Evolutionary conservation across 768 basidiomycete genomes (phyloP), one percentile per base, ranked within the genome.

Genomic region (Agaricus subrufescens): DNA sequence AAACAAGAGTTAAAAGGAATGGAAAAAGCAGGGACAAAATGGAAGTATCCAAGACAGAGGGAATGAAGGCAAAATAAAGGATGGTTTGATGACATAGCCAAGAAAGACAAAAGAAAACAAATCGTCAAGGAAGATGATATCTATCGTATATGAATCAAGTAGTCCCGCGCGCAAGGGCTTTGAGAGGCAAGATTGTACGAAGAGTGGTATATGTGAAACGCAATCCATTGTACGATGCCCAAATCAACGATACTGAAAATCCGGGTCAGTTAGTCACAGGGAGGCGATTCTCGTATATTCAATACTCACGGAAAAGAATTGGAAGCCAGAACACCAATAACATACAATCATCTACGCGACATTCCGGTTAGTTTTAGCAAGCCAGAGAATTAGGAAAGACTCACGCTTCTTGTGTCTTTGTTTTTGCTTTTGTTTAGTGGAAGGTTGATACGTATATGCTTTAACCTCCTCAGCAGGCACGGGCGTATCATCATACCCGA

Each of bases 251-350:
- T 60, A 86, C 84, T 85, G 57, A 11, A 23, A 45, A 30, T 12
- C 14, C 45, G 26, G 11, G 1, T 46, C 45, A 46, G 45, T 26
- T 46, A 46, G 1, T 12, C n/a, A 15, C 26, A 15, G 29, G 5
- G 5, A 7, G 14, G 12, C 1, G 3, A 31, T 31, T 30, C 4
- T 15, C 27, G 30, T 15, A n/a, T 14, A 31, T 29, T 46, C 15
- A 37, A 14, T 37, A 83, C 89, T 74, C 63, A 93, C 90, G 70
- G 57, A 92, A 69, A 8, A 94, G 75, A 64, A 93, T 89, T 15
- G 91, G 91, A 62, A 94, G 75, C 91, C 91, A 94, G 75, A 94
- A 94, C 42, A 87, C 66, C 37, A 90, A 64, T 46, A 94, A 80
- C 91, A 94, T 94, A 42, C 84, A 85, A 66, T 94, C 91, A 70